A percentile compares a stretch with the other conserved stretches of the same genome.
Evolutionary conservation across 2,329 filamentous ascomycete species (phyloP).

Genomic region (Calycina herbarum): DNA sequence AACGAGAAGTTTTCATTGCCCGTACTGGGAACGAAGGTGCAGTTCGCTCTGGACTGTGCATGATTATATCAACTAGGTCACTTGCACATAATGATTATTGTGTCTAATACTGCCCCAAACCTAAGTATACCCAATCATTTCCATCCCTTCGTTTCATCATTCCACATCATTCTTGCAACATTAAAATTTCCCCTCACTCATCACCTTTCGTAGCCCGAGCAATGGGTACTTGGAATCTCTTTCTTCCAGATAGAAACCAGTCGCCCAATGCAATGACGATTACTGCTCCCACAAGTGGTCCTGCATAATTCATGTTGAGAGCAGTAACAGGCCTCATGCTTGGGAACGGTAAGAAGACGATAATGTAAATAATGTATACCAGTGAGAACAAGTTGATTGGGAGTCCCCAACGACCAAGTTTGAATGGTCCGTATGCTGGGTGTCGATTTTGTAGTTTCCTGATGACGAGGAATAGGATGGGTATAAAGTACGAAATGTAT

Average conservation of each 20-base stretch:
- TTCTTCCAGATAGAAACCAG: neutral
- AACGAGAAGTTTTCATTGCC: no score
- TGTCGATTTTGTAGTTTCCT: conserved; percentile 16
- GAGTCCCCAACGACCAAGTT: conserved; percentile 16
- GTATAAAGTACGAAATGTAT: conserved; percentile 19
- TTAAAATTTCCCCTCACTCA: conserved; percentile 8
- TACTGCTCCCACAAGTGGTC: conserved; percentile 15
- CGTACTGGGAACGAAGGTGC: no score
- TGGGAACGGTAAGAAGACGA: conserved; percentile 20
- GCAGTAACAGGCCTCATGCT: conserved; percentile 18
- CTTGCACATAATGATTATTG: no score
- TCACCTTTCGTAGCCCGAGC: neutral
- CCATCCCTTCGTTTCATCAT: conserved; percentile 2
- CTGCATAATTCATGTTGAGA: conserved; percentile 21
- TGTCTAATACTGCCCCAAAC: no score
- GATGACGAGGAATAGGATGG: conserved; percentile 16
- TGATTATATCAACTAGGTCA: no score
- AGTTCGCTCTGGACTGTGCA: no score
- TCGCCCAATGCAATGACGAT: conserved; percentile 13
- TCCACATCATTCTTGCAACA: neutral
- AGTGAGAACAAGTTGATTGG: conserved; percentile 16
- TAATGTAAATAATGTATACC: conserved; percentile 19
- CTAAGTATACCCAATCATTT: neutral
- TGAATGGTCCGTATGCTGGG: conserved; percentile 18
- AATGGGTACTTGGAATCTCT: no score